Conservation (phyloP, 257 asterid species). For the Nicotiana paniculata region DNA sequence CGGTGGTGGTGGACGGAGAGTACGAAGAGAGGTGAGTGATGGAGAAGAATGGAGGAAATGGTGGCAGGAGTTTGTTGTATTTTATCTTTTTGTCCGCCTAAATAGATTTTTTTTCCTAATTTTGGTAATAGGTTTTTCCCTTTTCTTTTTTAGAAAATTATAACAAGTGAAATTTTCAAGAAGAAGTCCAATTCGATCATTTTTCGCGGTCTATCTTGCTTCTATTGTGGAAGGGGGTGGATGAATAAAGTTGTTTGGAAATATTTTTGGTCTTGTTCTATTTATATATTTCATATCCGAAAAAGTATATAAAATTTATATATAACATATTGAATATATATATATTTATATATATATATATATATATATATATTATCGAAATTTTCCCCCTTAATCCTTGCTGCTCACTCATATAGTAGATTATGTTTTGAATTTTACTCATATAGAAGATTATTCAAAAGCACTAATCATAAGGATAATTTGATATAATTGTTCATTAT, state of each 20-base stretch:
- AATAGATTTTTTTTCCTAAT: too few relatives aligned
- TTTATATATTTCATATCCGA: rapidly evolving
- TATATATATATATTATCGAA: too few relatives aligned
- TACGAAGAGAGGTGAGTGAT: constrained; percentile 14
- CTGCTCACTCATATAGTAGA: too few relatives aligned
- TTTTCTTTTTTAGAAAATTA: not conserved
- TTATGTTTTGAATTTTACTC: too few relatives aligned
- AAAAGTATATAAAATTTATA: too few relatives aligned
- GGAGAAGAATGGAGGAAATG: constrained; percentile 25
- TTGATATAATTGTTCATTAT: too few relatives aligned
- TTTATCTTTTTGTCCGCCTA: not conserved
- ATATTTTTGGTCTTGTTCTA: too few relatives aligned
- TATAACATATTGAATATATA: too few relatives aligned
- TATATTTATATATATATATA: too few relatives aligned
- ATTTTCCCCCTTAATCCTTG: too few relatives aligned
- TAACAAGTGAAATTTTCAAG: not conserved
- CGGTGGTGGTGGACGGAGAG: constrained; percentile 19
- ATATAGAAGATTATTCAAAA: too few relatives aligned
- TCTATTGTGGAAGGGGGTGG: not conserved
- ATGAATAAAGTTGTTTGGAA: too few relatives aligned
- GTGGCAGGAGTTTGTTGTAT: constrained; percentile 1
- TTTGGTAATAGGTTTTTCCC: not conserved
- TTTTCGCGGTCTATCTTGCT: constrained; percentile 15
- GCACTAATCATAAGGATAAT: not conserved
- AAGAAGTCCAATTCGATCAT: not conserved